phyloP scores from a whole-genome alignment of 1,284 basidiomycete species.

The Cryptococcus sp. region DNA sequence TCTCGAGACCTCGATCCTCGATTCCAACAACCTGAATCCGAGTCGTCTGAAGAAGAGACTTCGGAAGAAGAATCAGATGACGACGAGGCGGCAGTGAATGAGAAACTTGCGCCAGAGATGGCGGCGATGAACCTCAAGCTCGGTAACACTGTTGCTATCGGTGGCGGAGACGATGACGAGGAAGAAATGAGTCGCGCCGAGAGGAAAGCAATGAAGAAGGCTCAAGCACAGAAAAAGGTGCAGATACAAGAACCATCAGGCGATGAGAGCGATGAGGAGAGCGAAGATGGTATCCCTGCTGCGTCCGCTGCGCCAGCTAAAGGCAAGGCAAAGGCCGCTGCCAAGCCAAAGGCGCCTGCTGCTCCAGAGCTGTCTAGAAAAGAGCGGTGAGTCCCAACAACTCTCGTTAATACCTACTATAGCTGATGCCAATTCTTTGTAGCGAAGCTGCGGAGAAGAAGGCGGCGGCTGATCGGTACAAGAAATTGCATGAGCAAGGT shows the following conservation, averaged over 20 bases:
- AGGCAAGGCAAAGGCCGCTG: conserved; percentile 24
- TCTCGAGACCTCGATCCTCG: conserved; percentile 58
- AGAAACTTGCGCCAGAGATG: conserved; percentile 49
- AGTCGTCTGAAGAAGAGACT: conserved; percentile 24
- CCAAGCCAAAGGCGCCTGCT: conserved; percentile 26
- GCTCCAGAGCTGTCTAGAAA: conserved; percentile 63
- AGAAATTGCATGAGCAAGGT: conserved; percentile 66
- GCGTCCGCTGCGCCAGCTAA: no score
- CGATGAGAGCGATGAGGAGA: conserved; percentile 56
- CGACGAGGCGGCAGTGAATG: conserved; percentile 21
- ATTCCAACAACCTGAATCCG: conserved; percentile 23
- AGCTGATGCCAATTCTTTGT: not conserved
- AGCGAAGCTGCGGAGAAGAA: conserved; percentile 89
- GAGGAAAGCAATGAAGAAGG: conserved; percentile 70
- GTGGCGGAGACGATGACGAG: conserved; percentile 42
- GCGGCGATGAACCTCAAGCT: conserved; percentile 48
- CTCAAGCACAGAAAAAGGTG: conserved; percentile 54
- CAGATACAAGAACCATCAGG: conserved; percentile 42
- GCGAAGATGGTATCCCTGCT: conserved; percentile 1
- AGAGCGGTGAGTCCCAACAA: conserved; percentile 61
- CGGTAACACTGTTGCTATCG: conserved; percentile 48
- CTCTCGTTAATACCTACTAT: no score
- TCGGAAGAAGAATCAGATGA: conserved; percentile 31
- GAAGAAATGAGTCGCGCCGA: conserved; percentile 64
- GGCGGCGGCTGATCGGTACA: conserved; percentile 77